phyloP scores from a whole-genome alignment of 73 alveolate genomes.

The Stentor roeselii region DNA sequence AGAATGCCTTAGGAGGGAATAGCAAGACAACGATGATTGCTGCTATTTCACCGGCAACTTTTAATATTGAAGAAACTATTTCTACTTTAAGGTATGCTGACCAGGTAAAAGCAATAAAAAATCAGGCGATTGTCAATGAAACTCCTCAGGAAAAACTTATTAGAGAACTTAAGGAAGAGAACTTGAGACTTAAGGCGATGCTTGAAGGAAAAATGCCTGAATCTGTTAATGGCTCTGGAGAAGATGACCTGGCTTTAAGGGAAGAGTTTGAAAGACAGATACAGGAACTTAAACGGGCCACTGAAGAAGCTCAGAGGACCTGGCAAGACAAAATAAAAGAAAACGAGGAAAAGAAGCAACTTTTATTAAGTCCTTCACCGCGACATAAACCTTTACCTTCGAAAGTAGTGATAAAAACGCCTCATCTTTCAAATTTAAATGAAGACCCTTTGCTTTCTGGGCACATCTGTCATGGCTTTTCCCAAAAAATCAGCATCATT shows the following conservation, averaged over 20 bases:
- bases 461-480: slow-evolving; percentile 1
- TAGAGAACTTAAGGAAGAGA: slow-evolving; percentile 91
- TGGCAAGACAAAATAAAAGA: slow-evolving; percentile 67
- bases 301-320: slow-evolving; percentile 54
- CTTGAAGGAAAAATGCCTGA: slow-evolving; percentile 44
- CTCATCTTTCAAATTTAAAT: slow-evolving; percentile 77
- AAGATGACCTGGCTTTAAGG: slow-evolving; percentile 23
- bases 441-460: slow-evolving; percentile 76
- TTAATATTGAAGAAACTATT: slow-evolving; percentile 77
- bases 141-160: slow-evolving; percentile 83
- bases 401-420: slow-evolving; percentile 43
- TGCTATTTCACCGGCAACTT: slow-evolving; percentile 80
- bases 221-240: slow-evolving; percentile 47
- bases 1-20: slow-evolving; percentile 87
- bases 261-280: slow-evolving; percentile 31
- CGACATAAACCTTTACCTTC: slow-evolving; percentile 61
- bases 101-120: slow-evolving; percentile 89
- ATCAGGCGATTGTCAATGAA: slow-evolving; percentile 88
- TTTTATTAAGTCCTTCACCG: slow-evolving; percentile 58
- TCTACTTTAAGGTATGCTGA: slow-evolving; percentile 86
- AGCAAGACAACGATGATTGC: slow-evolving; percentile 85
- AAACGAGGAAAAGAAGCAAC: slow-evolving; percentile 43
- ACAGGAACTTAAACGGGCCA: slow-evolving; percentile 31
- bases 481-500: background rate
- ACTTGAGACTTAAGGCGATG: slow-evolving; percentile 77